Base-by-base conservation (phyloP, 805 yeast genomes). In the Tanozyma kutaoensis region DNA sequence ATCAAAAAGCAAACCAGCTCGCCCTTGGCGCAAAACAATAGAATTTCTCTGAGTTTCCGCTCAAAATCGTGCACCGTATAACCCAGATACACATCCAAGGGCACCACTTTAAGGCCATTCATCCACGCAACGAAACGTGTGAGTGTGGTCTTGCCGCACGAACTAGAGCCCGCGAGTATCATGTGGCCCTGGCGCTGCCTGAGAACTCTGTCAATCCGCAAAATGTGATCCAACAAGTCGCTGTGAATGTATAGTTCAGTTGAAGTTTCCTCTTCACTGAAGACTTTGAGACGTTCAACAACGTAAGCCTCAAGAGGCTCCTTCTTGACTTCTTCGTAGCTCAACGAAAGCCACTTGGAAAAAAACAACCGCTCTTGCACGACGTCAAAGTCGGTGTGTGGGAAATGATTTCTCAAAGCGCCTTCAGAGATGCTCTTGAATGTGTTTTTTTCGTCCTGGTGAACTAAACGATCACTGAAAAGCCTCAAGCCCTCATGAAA, bases 91-190 rank as follows among this genome's bases (percentile, higher is more conserved):
- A 78, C 77, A 21, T 54, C 55, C 20, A 88, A 58, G 34, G 74
- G 80, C 12, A 62, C 52, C 0, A 73, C 60, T 15, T 58, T 64
- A 12, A 81, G 43, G 0, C 95, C 95, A 45, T 80, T 79, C 53
- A 85, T 69, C 97, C 97, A 88, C 0, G 93, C 72, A 4, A 81
- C 95, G 61, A 88, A 88, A 34, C 72, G 68, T 0, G 79, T 60
- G 28, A 85, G 42, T 0, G 86, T 75, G 0, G 82, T 66, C 46
- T 80, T 81, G 1, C 96, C 96, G 37, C 85, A 71, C 1, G 93
- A 69, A 28, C 82, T 66, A 1, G 81, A 71, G 0, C 96, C 97
- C 13, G 81, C 77, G 22, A 88, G 46, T 36, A 88, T 80, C 60
- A 81, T 49, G 48, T 88, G 97, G 0, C 97, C 97, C 42, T 86